phyloP scores from a whole-genome alignment of 2,329 filamentous ascomycete species.

The Colletotrichum tamarilloi region DNA sequence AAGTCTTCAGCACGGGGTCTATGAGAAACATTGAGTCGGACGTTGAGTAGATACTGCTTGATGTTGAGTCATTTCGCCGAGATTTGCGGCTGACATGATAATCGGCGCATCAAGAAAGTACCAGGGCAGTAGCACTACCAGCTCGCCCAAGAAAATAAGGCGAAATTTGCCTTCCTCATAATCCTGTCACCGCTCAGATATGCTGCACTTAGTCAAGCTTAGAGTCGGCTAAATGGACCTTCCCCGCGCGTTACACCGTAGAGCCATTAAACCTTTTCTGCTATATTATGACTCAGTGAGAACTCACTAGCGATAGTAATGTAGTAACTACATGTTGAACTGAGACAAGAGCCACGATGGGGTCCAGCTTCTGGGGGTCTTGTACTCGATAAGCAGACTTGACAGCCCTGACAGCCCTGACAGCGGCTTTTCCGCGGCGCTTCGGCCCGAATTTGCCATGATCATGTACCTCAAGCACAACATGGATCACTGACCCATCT shows the following conservation, averaged over 20 bases:
- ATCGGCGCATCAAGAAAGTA: background rate
- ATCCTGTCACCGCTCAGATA: background rate
- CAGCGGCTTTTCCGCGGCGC: background rate
- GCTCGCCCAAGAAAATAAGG: background rate
- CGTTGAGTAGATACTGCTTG: background rate
- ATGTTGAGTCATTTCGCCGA: background rate
- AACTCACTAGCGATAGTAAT: background rate
- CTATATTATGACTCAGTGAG: background rate
- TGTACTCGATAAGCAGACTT: background rate
- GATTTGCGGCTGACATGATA: background rate
- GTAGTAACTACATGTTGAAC: background rate
- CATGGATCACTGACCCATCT: too few species aligned
- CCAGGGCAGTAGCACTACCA: too few species aligned
- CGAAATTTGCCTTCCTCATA: background rate
- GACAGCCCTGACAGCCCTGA: background rate
- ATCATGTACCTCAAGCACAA: background rate
- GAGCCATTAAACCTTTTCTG: background rate
- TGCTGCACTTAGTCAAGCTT: background rate
- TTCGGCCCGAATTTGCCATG: background rate
- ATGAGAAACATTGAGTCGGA: background rate
- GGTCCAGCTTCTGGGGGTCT: background rate
- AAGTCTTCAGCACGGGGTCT: background rate
- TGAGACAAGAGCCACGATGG: background rate
- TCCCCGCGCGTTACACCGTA: background rate
- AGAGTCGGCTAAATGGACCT: background rate